Conservation (phyloP, 2,329 filamentous ascomycete species). For the Beauveria asiatica region DNA sequence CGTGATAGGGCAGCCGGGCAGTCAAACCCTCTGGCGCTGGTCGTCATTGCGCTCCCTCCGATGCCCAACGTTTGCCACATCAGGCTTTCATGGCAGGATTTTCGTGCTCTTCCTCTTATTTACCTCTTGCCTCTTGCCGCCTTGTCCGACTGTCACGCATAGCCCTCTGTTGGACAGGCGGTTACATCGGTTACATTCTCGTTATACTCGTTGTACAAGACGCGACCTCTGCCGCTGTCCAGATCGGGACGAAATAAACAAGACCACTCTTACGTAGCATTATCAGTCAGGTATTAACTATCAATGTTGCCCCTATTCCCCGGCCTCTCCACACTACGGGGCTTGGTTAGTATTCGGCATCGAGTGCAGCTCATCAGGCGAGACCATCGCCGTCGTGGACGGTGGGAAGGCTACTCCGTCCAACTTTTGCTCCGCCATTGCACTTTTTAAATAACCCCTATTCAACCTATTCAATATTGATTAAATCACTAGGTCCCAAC, state of each 20-base stretch:
- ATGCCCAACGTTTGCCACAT: constrained; percentile 6
- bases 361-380: not conserved
- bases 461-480: not conserved
- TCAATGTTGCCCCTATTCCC: constrained; percentile 7
- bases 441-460: not conserved
- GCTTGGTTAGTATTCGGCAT: constrained; percentile 1
- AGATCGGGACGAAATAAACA: constrained; percentile 11
- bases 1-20: not conserved
- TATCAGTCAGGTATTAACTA: not conserved
- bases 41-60: not conserved
- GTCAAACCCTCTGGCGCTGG: not conserved
- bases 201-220: not conserved
- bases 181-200: not conserved
- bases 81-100: not conserved
- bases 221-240: constrained; percentile 3
- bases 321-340: constrained; percentile 4
- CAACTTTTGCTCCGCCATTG: not conserved
- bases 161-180: not conserved
- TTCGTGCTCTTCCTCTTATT: not conserved
- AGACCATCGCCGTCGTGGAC: not conserved
- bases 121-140: not conserved
- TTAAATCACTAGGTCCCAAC: not conserved
- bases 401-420: not conserved
- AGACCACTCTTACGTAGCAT: not conserved
- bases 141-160: not conserved